Evolutionary conservation across 805 yeast species (phyloP).

Genomic region (Saccharomycopsis fermentans): DNA sequence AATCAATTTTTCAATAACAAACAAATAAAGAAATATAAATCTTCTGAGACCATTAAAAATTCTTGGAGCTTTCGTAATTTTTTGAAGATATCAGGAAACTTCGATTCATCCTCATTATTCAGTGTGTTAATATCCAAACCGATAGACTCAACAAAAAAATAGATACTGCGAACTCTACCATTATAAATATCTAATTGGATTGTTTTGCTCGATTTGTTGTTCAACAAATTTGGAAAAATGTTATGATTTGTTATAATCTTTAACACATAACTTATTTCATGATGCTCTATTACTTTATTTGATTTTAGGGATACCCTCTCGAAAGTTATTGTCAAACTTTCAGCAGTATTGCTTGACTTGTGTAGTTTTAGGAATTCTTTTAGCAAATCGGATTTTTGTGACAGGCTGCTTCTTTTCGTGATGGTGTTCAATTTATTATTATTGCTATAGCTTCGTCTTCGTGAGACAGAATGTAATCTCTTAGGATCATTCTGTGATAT

Average conservation of each 20-base stretch:
- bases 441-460: background rate
- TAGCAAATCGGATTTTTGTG: background rate
- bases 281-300: background rate
- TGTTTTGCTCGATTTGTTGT: conserved; percentile 1
- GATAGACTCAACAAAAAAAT: conserved; percentile 4
- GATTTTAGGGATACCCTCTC: background rate
- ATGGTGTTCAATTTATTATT: background rate
- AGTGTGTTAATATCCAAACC: conserved; percentile 5
- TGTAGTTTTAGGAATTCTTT: conserved; percentile 8
- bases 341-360: background rate
- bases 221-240: background rate
- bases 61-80: conserved; percentile 5
- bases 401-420: background rate
- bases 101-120: background rate
- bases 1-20: background rate
- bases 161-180: conserved; percentile 8
- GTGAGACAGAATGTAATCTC: background rate
- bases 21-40: conserved; percentile 8
- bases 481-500: background rate
- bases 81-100: background rate
- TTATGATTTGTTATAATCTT: background rate
- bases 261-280: background rate
- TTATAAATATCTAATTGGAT: conserved; percentile 9
- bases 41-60: conserved; percentile 10
- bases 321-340: background rate